Percentiles rank a stretch among this genome's conserved stretches.
phyloP scores from a whole-genome alignment of 1,139 yeast genomes.

The Lodderomyces elongisporus region DNA sequence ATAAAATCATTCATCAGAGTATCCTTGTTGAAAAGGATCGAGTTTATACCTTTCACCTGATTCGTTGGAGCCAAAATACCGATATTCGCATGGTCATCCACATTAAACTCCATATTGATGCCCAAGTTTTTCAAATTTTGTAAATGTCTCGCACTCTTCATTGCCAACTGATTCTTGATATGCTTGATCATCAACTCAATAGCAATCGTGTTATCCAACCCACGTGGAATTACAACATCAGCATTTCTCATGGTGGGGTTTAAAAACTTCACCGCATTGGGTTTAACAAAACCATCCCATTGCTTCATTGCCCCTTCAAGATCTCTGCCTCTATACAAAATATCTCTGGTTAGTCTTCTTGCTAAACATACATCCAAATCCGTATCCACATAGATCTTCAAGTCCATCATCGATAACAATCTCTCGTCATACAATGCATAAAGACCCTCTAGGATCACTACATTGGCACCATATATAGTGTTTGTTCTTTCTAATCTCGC shows the following conservation, averaged over 20 bases:
- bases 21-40: constrained; percentile 54
- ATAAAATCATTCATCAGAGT: constrained; percentile 73
- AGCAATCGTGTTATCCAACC: constrained; percentile 77
- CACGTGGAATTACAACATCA: constrained; percentile 83
- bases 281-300: constrained; percentile 89
- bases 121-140: constrained; percentile 55
- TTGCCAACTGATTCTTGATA: constrained; percentile 63
- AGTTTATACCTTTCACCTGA: constrained; percentile 68
- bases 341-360: constrained; percentile 81
- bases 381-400: constrained; percentile 88
- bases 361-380: constrained; percentile 90
- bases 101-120: constrained; percentile 23
- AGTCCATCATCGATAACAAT: constrained; percentile 70
- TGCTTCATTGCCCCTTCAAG: constrained; percentile 76
- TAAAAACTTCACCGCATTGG: constrained; percentile 75
- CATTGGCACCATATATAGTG: constrained; percentile 92
- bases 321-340: constrained; percentile 80
- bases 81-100: constrained; percentile 22
- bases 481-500: constrained; percentile 62
- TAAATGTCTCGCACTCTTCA: constrained; percentile 65
- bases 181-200: constrained; percentile 75
- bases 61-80: constrained; percentile 51
- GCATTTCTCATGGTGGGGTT: constrained; percentile 78
- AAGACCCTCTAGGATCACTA: constrained; percentile 86
- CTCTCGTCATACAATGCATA: constrained; percentile 75